phyloP scores from a whole-genome alignment of 768 basidiomycete genomes.

The Goffeauzyma gilvescens region DNA sequence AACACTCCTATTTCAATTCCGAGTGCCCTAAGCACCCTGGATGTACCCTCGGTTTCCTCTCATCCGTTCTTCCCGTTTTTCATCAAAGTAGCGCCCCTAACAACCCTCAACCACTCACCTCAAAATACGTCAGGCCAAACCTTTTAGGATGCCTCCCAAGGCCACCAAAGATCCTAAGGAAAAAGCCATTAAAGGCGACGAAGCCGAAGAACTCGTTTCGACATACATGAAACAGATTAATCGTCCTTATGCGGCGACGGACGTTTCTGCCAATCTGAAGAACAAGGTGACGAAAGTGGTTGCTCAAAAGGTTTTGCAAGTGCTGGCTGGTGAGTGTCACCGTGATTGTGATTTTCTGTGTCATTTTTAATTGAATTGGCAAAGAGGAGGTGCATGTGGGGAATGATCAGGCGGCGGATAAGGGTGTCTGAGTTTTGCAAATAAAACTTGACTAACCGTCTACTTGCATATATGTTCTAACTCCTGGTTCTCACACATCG shows the following conservation, averaged over 20 bases:
- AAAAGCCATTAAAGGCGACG: conserved; percentile 28
- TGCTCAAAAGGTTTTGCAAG: conserved; percentile 61
- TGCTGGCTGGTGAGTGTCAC: conserved; percentile 40
- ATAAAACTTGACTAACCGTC: too few relatives aligned
- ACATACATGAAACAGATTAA: conserved; percentile 83
- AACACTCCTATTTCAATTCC: too few relatives aligned
- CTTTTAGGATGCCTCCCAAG: conserved; percentile 26
- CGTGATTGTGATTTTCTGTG: too few relatives aligned
- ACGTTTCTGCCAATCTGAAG: conserved; percentile 77
- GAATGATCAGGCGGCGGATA: neutral
- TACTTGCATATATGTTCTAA: too few relatives aligned
- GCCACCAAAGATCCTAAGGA: conserved; percentile 15
- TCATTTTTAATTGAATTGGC: too few relatives aligned
- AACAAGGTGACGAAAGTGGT: conserved; percentile 67
- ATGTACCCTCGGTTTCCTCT: neutral
- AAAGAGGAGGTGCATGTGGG: neutral
- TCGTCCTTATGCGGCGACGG: conserved; percentile 74
- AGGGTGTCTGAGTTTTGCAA: neutral
- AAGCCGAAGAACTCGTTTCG: conserved; percentile 37
- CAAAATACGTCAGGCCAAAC: too few relatives aligned
- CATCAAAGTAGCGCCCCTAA: too few relatives aligned
- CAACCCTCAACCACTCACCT: too few relatives aligned
- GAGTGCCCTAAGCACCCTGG: too few relatives aligned
- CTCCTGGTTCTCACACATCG: neutral
- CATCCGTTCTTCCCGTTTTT: too few relatives aligned